A percentile compares a stretch with the other conserved stretches of the same genome.
Evolutionary conservation across 345 rosid species (phyloP).

Genomic region (Psidium friedrichsthalianum): DNA sequence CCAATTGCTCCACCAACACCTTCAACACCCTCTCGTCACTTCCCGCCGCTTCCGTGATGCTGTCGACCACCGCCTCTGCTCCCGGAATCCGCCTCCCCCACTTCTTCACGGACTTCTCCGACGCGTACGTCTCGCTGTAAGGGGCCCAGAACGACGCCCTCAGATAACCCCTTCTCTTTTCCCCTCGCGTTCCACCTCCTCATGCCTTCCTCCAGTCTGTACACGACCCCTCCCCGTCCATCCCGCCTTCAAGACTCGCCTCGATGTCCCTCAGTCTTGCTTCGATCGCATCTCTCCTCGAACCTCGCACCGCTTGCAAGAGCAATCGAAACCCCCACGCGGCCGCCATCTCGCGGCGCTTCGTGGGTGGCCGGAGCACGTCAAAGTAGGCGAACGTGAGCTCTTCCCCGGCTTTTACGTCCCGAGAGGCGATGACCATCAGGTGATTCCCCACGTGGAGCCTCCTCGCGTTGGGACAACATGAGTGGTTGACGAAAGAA

Average conservation of each 20-base stretch:
- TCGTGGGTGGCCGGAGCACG: slow-evolving; percentile 31
- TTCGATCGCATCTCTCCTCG: slow-evolving; percentile 37
- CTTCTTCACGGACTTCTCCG: slow-evolving; percentile 43
- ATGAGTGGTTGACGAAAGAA: slow-evolving; percentile 84
- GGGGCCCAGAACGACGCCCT: slow-evolving; percentile 78
- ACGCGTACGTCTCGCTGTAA: slow-evolving; percentile 40
- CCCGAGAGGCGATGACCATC: slow-evolving; percentile 64
- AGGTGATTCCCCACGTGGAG: slow-evolving; percentile 63
- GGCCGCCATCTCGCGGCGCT: slow-evolving; percentile 49
- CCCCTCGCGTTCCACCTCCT: slow-evolving; percentile 61
- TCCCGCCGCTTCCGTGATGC: slow-evolving; percentile 45
- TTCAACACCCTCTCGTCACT: slow-evolving; percentile 59
- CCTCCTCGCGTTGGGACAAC: slow-evolving; percentile 61
- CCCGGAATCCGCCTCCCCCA: slow-evolving; percentile 69
- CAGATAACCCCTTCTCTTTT: slow-evolving; percentile 55
- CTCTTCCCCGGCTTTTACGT: slow-evolving; percentile 77
- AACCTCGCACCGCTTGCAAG: slow-evolving; percentile 57
- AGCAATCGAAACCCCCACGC: slow-evolving; percentile 73
- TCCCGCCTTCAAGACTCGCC: slow-evolving; percentile 42
- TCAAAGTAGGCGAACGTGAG: slow-evolving; percentile 66
- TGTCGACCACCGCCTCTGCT: slow-evolving; percentile 34
- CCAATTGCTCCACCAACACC: slow-evolving; percentile 30
- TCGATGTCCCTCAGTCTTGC: slow-evolving; percentile 44
- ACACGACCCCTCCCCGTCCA: slow-evolving; percentile 45
- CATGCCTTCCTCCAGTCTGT: slow-evolving; percentile 64